phyloP scores from a whole-genome alignment of 768 basidiomycete genomes.

The Cyclocybe aegerita region DNA sequence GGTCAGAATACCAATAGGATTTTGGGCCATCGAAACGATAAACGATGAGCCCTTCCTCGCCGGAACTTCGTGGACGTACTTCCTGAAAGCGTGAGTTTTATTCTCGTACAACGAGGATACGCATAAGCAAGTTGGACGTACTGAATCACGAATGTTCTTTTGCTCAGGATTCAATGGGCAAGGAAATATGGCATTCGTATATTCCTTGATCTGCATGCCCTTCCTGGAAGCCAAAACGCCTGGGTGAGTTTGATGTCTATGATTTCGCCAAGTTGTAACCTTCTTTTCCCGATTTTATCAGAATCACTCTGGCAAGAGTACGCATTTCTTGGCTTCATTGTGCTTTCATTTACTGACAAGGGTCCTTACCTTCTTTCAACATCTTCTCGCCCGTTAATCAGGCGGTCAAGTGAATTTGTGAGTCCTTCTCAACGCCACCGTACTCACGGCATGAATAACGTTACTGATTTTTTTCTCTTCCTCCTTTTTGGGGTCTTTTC shows the following conservation, averaged over 20 bases:
- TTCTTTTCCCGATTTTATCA: conserved; percentile 18
- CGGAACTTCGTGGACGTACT: conserved; percentile 72
- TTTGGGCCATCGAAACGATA: conserved; percentile 83
- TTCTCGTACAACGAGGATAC: not conserved
- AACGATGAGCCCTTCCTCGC: conserved; percentile 80
- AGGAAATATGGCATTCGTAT: conserved; percentile 91
- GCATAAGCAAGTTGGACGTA: not conserved
- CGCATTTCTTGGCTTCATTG: conserved; percentile 6
- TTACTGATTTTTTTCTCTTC: conserved; percentile 14
- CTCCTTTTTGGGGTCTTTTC: conserved; percentile 12
- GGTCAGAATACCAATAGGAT: conserved; percentile 82
- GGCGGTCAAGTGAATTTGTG: conserved; percentile 67
- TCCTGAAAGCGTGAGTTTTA: conserved; percentile 40
- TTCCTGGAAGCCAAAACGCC: conserved; percentile 81
- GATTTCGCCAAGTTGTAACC: conserved; percentile 5
- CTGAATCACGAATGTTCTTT: conserved; percentile 38
- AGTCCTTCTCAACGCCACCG: conserved; percentile 17
- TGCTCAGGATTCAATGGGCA: conserved; percentile 74
- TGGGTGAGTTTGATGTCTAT: conserved; percentile 45
- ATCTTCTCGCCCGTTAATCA: conserved; percentile 15
- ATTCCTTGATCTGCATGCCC: conserved; percentile 75
- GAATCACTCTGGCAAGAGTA: conserved; percentile 41
- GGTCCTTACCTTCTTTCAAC: conserved; percentile 1
- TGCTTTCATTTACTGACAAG: conserved; percentile 3
- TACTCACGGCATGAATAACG: conserved; percentile 7